Evolutionary conservation across 805 yeast genomes (phyloP).

Genomic region (Grigorovia humatica): DNA sequence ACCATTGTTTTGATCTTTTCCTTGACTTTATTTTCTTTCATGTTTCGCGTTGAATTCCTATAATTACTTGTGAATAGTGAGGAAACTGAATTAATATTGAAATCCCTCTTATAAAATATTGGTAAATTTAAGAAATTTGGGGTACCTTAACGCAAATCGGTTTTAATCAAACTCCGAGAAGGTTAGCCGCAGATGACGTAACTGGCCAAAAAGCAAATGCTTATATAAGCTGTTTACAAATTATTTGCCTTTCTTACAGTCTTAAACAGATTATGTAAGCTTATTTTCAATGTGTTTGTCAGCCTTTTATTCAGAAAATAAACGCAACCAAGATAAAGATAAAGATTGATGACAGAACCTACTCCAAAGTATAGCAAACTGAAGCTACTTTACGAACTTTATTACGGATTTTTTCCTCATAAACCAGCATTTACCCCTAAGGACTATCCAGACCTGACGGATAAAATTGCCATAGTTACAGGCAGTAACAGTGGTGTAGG

Average conservation of each 20-base stretch:
- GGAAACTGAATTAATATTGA: too few species aligned
- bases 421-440: constrained; percentile 23
- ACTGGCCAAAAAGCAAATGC: too few species aligned
- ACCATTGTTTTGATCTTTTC: constrained; percentile 5
- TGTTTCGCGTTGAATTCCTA: not conserved
- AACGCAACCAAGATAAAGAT: not conserved
- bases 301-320: too few species aligned
- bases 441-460: constrained; percentile 30
- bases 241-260: too few species aligned
- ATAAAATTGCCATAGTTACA: constrained; percentile 31
- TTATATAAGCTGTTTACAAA: too few species aligned
- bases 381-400: constrained; percentile 10
- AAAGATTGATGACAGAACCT: constrained; percentile 13
- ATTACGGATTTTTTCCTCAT: constrained; percentile 19
- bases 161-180: not conserved
- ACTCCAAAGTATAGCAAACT: constrained; percentile 15
- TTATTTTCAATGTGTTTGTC: too few species aligned
- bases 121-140: not conserved
- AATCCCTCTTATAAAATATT: too few species aligned
- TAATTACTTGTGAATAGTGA: not conserved
- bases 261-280: too few species aligned
- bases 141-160: not conserved
- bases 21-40: constrained; percentile 4
- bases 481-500: constrained; percentile 34
- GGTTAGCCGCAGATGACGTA: not conserved